Conservation (phyloP, 768 basidiomycete species). For the Xerocomus potaroensis region DNA sequence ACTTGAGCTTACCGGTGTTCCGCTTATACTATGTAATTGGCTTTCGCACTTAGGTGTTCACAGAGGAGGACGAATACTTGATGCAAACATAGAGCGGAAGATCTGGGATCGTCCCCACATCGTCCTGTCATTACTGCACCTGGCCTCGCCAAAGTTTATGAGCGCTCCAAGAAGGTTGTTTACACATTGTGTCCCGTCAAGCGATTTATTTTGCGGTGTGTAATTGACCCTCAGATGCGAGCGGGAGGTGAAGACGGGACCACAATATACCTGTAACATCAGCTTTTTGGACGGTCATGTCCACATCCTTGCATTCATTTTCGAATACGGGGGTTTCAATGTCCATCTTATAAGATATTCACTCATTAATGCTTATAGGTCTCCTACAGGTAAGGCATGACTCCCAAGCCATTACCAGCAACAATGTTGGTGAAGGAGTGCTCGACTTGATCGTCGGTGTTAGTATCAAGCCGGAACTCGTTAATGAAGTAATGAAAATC, state of each 20-base stretch:
- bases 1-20: conserved; percentile 27
- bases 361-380: conserved; percentile 9
- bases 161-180: conserved; percentile 31
- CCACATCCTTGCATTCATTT: conserved; percentile 26
- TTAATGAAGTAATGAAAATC: conserved; percentile 7
- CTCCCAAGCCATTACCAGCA: conserved; percentile 11
- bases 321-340: conserved; percentile 27
- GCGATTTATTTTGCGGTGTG: too few species aligned
- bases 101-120: rapidly evolving
- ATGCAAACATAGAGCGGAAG: conserved; percentile 3
- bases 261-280: background rate
- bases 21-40: background rate
- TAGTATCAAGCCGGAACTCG: conserved; percentile 9
- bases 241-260: conserved; percentile 4
- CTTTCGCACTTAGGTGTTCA: conserved; percentile 4
- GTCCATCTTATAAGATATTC: background rate
- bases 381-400: conserved; percentile 28
- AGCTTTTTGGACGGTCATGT: conserved; percentile 9
- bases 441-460: conserved; percentile 19
- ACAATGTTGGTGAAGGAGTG: conserved; percentile 8
- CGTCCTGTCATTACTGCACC: background rate
- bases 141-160: conserved; percentile 23
- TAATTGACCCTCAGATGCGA: conserved; percentile 21
- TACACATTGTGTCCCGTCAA: conserved; percentile 27
- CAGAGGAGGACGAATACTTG: conserved; percentile 28